phyloP scores from a whole-genome alignment of 2,329 filamentous ascomycete genomes.

The Epichloe aotearoae region DNA sequence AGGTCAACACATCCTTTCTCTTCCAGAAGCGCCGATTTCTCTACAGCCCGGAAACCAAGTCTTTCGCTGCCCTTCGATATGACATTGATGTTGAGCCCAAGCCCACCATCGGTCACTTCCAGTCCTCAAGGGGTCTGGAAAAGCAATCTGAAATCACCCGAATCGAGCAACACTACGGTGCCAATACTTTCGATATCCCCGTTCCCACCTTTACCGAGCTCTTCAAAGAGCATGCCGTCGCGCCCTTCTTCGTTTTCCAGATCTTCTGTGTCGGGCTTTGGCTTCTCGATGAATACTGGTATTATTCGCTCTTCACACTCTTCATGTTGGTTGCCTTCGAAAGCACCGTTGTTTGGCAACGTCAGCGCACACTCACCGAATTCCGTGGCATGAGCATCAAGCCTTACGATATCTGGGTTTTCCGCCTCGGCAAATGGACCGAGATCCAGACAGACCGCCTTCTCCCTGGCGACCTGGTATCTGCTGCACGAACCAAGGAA shows the following conservation, averaged over 20 bases:
- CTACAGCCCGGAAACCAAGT: slow-evolving; percentile 55
- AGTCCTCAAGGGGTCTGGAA: slow-evolving; percentile 63
- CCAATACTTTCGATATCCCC: slow-evolving; percentile 94
- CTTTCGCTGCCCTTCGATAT: slow-evolving; percentile 75
- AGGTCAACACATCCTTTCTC: slow-evolving; percentile 71
- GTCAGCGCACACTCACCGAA: slow-evolving; percentile 87
- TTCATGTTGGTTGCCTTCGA: slow-evolving; percentile 98
- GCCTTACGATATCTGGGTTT: slow-evolving; percentile 89
- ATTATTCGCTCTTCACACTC: slow-evolving; percentile 96
- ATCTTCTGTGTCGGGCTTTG: slow-evolving; percentile 96
- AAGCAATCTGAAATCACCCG: slow-evolving; percentile 63
- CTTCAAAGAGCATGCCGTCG: slow-evolving; percentile 96
- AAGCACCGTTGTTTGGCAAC: slow-evolving; percentile 98
- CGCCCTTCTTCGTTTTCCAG: slow-evolving; percentile 98
- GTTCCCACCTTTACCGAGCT: slow-evolving; percentile 91
- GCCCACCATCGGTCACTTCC: slow-evolving; percentile 64
- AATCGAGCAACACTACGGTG: slow-evolving; percentile 84
- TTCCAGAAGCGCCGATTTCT: slow-evolving; percentile 98
- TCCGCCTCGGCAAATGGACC: slow-evolving; percentile 74
- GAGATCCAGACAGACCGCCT: slow-evolving; percentile 85
- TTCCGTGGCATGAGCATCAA: slow-evolving; percentile 99
- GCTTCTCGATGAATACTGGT: slow-evolving; percentile 99
- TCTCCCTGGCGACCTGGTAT: slow-evolving; percentile 85
- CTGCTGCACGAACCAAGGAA: slow-evolving; percentile 86
- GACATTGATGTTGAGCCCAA: slow-evolving; percentile 76